phyloP scores from a whole-genome alignment of 1,139 yeast genomes.

The Candida mesenterica region DNA sequence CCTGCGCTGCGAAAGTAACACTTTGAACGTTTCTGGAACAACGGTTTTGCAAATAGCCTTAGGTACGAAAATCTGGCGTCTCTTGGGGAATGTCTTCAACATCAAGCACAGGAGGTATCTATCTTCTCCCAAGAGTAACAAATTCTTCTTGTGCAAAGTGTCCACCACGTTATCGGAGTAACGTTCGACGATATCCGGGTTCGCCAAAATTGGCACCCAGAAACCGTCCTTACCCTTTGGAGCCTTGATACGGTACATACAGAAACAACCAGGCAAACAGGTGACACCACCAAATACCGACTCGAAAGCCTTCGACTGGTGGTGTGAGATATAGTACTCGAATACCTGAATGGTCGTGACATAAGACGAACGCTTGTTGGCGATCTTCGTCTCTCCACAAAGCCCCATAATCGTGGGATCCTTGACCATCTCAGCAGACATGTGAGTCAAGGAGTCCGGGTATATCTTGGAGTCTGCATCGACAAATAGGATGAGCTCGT shows the following conservation, averaged over 20 bases:
- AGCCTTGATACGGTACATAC: constrained; percentile 90
- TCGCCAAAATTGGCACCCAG: constrained; percentile 96
- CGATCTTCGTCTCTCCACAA: constrained; percentile 96
- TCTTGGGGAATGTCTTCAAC: constrained; percentile 89
- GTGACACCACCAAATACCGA: constrained; percentile 96
- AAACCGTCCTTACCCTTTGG: constrained; percentile 89
- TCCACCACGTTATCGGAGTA: constrained; percentile 87
- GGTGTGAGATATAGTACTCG: constrained; percentile 94
- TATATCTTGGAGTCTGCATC: constrained; percentile 95
- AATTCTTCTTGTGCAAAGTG: constrained; percentile 86
- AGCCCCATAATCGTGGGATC: constrained; percentile 92
- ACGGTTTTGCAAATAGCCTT: constrained; percentile 95
- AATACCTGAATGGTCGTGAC: constrained; percentile 95
- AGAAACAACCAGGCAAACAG: constrained; percentile 97
- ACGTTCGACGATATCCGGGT: constrained; percentile 94
- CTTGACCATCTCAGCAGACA: constrained; percentile 89
- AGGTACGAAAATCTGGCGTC: constrained; percentile 90
- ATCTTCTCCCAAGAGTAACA: constrained; percentile 90
- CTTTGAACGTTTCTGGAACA: constrained; percentile 81
- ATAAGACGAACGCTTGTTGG: constrained; percentile 85
- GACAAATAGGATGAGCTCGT: constrained; percentile 87
- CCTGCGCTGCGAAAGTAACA: constrained; percentile 89
- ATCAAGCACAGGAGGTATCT: constrained; percentile 83
- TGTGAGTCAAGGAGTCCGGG: constrained; percentile 88
- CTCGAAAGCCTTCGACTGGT: constrained; percentile 94